Base-by-base conservation (phyloP, 176 grass and related monocot genomes). In the Zizania latifolia region DNA sequence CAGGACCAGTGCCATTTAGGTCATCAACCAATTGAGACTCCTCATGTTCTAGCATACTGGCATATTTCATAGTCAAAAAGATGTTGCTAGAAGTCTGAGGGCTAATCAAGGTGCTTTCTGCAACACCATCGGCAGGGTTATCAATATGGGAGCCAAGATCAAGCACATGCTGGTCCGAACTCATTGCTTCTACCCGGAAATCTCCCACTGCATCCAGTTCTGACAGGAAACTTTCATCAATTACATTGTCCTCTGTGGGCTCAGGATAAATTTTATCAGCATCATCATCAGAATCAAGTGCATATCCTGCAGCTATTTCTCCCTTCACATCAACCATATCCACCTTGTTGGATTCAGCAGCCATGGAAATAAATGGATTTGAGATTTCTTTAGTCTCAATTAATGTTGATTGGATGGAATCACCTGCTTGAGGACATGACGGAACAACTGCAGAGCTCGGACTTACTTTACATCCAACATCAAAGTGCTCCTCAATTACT, bases 271-370 rank as follows among this genome's bases (percentile, higher is more conserved):
- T 82, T 86, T 83, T 88, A 68, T 85, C 81, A 81, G 50, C 81
- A 55, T 90, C 89, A 23, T 94, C 89, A 81, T 92, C 94, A 60
- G 84, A 91, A 87, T 93, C 84, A 78, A 62, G 33, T 75, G 90
- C 34, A 79, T 81, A 83, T 53, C 71, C 64, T 50, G 44, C 16
- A 78, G 81, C 34, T 58, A 13, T 59, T 59, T 65, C 62, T 62
- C 78, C 68, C 24, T 83, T 78, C 81, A 71, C 59, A 45, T 84
- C 63, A 56, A 19, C 32, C 62, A 66, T 62, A 70, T 63, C 65
- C n/a, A 65, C 27, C 12, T 63, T 73, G 38, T 74, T 28, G 41
- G 71, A 58, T 74, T 88, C 71, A 67, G 28, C 41, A 68, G 75
- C 13, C 62, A 71, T 44, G 22, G 57, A 77, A 68, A 65, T 59